Base-by-base conservation (phyloP, 208 protist species). In the Trypanosomatidae sp. region DNA sequence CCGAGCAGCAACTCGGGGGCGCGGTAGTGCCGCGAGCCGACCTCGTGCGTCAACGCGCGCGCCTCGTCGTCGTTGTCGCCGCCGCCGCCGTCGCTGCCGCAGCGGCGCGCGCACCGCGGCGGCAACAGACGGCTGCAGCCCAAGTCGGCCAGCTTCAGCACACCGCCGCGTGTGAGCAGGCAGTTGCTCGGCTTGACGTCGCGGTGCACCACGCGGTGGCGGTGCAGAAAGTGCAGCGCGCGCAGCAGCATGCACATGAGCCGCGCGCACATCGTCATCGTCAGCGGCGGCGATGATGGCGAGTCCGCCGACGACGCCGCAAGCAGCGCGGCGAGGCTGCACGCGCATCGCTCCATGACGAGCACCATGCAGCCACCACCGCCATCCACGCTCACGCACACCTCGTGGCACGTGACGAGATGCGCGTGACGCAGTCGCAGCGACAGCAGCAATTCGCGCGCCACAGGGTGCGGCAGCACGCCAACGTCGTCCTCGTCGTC, bases 1-100 rank as follows among this genome's bases (percentile, higher is more conserved):
- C 98, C 96, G 37, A 88, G 57, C 33, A 99, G 86, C 37, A 99
- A 70, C 72, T 99, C 98, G 2, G 98, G 98, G 1, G 98, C 84
- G 26, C 98, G 83, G 56, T 99, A 99, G 97, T 97, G 99, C 6
- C 98, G 75, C 18, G 96, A 99, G 26, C 89, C 93, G 1, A 98
- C 95, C 58, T 97, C 97, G 52, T 97, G 90, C 18, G 96, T 98
- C 71, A 97, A 77, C 67, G 11, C 21, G 39, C 21, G 61, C 68
- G 19, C 23, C 35, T 6, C 77, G 11, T 21, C 77, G 2, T 71
- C 73, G 2, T 62, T 69, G 2, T 74, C 63, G 6, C 67, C 57
- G 8, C 65, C 52, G 62, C 33, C 56, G 66, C 7, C 79, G 46
- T 0, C 73, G 71, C 56, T 82, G 84, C 43, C 84, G 73, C 24